Evolutionary conservation across 164 flowering plant species (phyloP), one percentile per base, ranked within the genome.

Genomic region (Nelumbo lutea): DNA sequence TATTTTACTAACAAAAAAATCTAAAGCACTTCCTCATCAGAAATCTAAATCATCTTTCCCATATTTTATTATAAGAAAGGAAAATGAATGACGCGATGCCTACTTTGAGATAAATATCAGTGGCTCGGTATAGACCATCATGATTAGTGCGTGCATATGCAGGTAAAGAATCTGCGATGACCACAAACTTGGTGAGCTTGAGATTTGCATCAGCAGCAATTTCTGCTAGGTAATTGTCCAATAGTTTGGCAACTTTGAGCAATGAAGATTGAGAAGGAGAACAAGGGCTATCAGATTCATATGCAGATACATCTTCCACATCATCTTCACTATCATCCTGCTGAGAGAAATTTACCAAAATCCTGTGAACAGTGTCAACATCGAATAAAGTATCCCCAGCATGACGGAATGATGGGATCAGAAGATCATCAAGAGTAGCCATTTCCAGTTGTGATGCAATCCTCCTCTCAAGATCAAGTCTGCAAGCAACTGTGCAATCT

Each of bases 131-230:
- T 42, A 94, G 70, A 1, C 92, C 95, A 79, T 94, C 98, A 68
- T 94, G 90, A 42, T 70, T 59, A 2, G 83, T 81, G 38, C 95
- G 89, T 9, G 96, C 90, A 77, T 90, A 91, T 3, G 72, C 78
- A 6, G 98, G 98, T 59, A 94, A 76, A 63, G 84, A 52, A 68
- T 91, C 95, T 4, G 93, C 96, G 75, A 94, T 79, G 73, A 78
- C 86, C 78, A 90, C 66, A 79, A 94, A 91, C 81, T 87, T 87
- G 70, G 84, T 11, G 52, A 88, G 86, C 71, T 87, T 87, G 71
- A 94, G 92, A 77, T 91, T 91, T 13, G 92, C 83, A 80, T 94
- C 97, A 44, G 93, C 90, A 9, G 98, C 97, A 67, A 94, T 88
- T 80, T 94, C 97, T 9, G 96, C 96, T 40, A 94, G 89, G 79